Evolutionary conservation across 768 basidiomycete species (phyloP), one percentile per base, ranked within the genome.

Genomic region (Amanita rimosa): DNA sequence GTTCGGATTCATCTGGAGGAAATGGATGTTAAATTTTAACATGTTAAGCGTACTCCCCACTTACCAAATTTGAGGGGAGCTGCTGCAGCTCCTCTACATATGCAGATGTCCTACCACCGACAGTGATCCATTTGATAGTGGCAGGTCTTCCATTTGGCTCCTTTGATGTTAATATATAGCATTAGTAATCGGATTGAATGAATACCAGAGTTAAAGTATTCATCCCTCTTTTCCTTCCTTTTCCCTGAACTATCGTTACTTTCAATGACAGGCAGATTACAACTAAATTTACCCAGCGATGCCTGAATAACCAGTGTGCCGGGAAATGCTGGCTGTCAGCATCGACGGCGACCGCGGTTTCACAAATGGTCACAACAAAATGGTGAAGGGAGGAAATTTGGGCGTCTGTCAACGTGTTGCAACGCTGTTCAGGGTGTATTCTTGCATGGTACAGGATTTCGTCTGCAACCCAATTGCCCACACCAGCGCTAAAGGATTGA

Each of bases 401-500:
- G 13, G 62, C 65, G 16, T 69, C 62, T 5, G 69, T 66, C 16
- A 89, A 65, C 4, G 71, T 66, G 53, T 78, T 78, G 48, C 76
- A 79, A 8, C 78, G 72, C 54, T 80, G 74, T 55, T 85, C 81
- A 0, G 87, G 87, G 54, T 89, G 85, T 21, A 88, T 69, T 44
- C 74, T 66, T 4, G 86, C 71, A 58, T 88, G 81, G 60, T 86
- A 88, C 34, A 89, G 60, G 40, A 88, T 76, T 63, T 86, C 82
- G 58, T 85, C 81, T 79, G 86, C 85, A 16, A 89, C 76, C 81
- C 85, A 89, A 59, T 89, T 90, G 3, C 87, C 83, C 8, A 90
- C 76, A 1, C 87, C 87, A 9, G 85, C 85, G 53, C 76, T 83
- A 65, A 89, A 88, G 0, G 81, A 76, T 60, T 89, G 85, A 60